These are phyloP conservation scores for Arthroderma uncinatum DNA, from an alignment of 2,329 filamentous ascomycete genomes.

Conservation along the genomic window DNA sequence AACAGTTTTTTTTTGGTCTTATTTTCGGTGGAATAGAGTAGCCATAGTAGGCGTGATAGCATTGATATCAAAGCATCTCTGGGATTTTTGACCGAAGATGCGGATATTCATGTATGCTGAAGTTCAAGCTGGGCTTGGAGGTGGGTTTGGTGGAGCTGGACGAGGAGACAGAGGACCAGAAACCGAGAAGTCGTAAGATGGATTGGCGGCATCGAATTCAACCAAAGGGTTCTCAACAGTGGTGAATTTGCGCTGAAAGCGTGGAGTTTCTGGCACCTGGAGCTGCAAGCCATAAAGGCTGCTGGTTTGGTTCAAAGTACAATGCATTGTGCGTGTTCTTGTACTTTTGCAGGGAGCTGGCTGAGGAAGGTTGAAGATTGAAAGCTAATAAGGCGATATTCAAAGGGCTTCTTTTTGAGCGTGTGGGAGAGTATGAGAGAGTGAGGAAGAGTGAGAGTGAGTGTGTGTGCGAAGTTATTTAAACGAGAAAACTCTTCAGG, in stretches of 20 bases:
- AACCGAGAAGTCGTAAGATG: constrained; percentile 7
- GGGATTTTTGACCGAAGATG: neutral
- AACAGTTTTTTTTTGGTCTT: neutral
- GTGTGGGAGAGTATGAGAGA: neutral
- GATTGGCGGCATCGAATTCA: neutral
- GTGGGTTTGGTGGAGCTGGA: constrained; percentile 31
- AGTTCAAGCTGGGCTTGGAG: constrained; percentile 28
- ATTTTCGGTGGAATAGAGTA: neutral
- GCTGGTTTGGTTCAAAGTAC: neutral
- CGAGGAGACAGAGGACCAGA: constrained; percentile 22
- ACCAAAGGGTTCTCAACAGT: neutral
- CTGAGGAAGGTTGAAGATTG: neutral
- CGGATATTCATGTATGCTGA: neutral
- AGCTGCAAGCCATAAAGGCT: neutral
- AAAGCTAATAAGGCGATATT: neutral
- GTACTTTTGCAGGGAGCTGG: neutral
- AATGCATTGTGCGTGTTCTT: neutral
- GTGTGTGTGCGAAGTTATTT: neutral
- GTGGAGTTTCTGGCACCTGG: neutral
- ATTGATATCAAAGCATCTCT: neutral
- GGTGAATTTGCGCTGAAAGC: neutral
- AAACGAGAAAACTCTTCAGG: neutral
- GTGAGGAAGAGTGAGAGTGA: neutral
- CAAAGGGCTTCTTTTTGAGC: neutral
- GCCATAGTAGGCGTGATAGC: neutral